Percentiles rank a stretch among this genome's conserved stretches.
phyloP scores from a whole-genome alignment of 345 rosid species.

The Linum trigynum region DNA sequence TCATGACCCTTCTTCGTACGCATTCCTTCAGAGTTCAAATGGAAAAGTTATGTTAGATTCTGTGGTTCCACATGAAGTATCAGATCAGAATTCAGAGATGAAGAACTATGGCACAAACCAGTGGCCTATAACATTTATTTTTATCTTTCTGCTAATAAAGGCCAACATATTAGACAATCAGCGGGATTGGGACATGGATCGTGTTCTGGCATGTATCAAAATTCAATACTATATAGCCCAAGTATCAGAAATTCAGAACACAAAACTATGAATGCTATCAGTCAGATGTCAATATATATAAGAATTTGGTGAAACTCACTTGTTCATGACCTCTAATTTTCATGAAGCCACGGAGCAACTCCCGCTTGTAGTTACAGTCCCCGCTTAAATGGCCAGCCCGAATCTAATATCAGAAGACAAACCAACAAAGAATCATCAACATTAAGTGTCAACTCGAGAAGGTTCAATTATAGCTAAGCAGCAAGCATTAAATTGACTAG shows the following conservation, averaged over 20 bases:
- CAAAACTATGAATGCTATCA: too few relatives aligned
- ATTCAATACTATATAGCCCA: too few relatives aligned
- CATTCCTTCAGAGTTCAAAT: slow-evolving; percentile 53
- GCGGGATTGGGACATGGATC: too few relatives aligned
- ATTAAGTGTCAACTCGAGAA: too few relatives aligned
- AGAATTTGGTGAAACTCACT: slow-evolving; percentile 31
- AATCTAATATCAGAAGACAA: slow-evolving; percentile 35
- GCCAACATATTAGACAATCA: too few relatives aligned
- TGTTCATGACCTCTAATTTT: slow-evolving; percentile 83
- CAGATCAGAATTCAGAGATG: slow-evolving; percentile 1
- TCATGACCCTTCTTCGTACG: slow-evolving; percentile 76
- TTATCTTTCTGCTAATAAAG: too few relatives aligned
- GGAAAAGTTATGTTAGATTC: background rate
- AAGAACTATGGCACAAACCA: background rate
- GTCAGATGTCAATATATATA: too few relatives aligned
- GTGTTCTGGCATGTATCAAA: too few relatives aligned
- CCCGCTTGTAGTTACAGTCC: slow-evolving; percentile 85
- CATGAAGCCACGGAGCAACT: slow-evolving; percentile 59
- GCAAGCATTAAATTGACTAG: background rate
- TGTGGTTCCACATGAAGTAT: background rate
- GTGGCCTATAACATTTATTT: background rate
- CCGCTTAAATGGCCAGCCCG: slow-evolving; percentile 91
- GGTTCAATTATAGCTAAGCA: too few relatives aligned
- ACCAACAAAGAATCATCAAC: background rate
- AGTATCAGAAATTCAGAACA: too few relatives aligned